phyloP scores from a whole-genome alignment of 1,284 basidiomycete genomes.

The Fistulinella staudtii region DNA sequence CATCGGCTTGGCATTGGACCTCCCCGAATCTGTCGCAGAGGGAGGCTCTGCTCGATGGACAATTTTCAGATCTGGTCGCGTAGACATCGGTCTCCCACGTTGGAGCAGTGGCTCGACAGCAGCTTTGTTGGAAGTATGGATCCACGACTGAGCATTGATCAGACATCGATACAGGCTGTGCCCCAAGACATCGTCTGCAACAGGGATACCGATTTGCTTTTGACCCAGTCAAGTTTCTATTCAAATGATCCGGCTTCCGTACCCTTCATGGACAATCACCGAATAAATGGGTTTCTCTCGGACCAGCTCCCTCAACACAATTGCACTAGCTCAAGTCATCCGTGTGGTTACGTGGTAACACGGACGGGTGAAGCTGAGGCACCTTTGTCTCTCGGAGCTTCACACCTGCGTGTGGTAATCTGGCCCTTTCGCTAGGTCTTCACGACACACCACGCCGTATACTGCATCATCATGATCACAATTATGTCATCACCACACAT shows the following conservation, averaged over 20 bases:
- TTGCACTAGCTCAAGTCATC: not conserved
- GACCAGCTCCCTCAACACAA: not conserved
- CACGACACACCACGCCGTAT: slow-evolving; percentile 44
- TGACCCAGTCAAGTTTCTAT: not conserved
- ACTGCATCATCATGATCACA: slow-evolving; percentile 19
- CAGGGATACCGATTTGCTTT: not conserved
- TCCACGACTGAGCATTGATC: not conserved
- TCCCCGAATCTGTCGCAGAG: not conserved
- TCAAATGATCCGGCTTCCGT: not conserved
- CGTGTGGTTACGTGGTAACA: not conserved
- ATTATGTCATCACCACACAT: slow-evolving; percentile 35
- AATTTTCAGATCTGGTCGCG: slow-evolving; percentile 23
- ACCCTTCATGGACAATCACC: not conserved
- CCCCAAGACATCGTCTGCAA: not conserved
- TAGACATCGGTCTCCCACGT: slow-evolving; percentile 12
- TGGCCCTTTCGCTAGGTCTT: slow-evolving; percentile 26
- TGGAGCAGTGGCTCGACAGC: not conserved
- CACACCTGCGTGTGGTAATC: slow-evolving; percentile 9
- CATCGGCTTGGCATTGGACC: slow-evolving; percentile 11
- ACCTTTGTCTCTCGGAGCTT: slow-evolving; percentile 3
- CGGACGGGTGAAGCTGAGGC: not conserved
- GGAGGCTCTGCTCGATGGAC: slow-evolving; percentile 16
- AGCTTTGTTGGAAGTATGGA: not conserved
- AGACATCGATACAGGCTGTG: not conserved
- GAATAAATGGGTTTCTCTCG: not conserved